phyloP scores from a whole-genome alignment of 2,329 filamentous ascomycete species.

The Fulvia fulva region DNA sequence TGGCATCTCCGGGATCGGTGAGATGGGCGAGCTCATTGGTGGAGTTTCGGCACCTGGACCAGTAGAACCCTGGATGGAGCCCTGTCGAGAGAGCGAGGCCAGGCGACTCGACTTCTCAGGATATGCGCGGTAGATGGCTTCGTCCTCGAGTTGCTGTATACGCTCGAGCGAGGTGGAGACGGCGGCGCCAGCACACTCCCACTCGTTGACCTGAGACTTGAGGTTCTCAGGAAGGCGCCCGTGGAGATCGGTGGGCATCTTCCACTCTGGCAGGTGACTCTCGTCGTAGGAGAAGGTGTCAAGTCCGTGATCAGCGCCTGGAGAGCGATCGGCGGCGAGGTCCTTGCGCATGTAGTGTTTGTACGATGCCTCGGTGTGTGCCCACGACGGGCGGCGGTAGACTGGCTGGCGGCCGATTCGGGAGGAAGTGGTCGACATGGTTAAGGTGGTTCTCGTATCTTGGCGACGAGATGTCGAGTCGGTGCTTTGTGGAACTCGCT shows the following conservation, averaged over 20 bases:
- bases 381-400: constrained; percentile 30
- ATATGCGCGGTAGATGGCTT: constrained; percentile 33
- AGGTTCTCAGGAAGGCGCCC: constrained; percentile 36
- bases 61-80: constrained; percentile 10
- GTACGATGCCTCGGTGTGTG: constrained; percentile 23
- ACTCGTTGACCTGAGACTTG: constrained; percentile 32
- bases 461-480: neutral
- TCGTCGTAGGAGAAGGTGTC: constrained; percentile 36
- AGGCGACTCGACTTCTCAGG: constrained; percentile 23
- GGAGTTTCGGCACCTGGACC: constrained; percentile 10
- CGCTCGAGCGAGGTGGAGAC: constrained; percentile 40
- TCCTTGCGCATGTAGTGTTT: constrained; percentile 23
- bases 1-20: constrained; percentile 9
- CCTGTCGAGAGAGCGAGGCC: constrained; percentile 15
- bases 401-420: constrained; percentile 17
- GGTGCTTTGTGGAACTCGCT: neutral
- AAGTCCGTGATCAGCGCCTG: constrained; percentile 23
- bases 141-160: constrained; percentile 31
- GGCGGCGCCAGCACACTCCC: constrained; percentile 44
- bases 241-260: constrained; percentile 37
- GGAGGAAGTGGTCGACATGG: neutral
- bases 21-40: constrained; percentile 16
- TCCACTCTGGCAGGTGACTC: constrained; percentile 37
- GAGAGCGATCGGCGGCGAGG: constrained; percentile 19
- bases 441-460: neutral